A percentile compares a stretch with the other conserved stretches of the same genome.
Conservation (phyloP, 768 basidiomycete species). For the Favolaschia claudopus region DNA sequence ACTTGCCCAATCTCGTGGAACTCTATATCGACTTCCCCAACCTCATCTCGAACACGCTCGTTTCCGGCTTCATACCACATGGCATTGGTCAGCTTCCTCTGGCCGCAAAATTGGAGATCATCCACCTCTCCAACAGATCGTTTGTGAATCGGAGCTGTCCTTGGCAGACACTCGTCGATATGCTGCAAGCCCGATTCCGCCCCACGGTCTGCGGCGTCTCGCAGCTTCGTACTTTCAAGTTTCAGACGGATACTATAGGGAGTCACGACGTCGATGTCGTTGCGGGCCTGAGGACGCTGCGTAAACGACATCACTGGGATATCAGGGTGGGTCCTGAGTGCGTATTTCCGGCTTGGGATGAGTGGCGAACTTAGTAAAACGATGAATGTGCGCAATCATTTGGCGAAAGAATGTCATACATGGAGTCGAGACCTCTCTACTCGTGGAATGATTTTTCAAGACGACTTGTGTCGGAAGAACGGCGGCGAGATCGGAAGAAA, state of each 20-base stretch:
- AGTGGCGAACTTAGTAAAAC: no score
- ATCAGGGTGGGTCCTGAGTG: background rate
- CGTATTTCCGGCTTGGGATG: background rate
- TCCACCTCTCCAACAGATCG: constrained; percentile 19
- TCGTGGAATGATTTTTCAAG: no score
- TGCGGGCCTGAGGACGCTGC: background rate
- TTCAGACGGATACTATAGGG: background rate
- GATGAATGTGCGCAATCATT: no score
- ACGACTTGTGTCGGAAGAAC: no score
- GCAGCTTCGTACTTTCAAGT: background rate
- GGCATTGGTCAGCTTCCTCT: no score
- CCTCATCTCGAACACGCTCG: background rate
- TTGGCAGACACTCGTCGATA: constrained; percentile 7
- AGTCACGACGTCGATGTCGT: background rate
- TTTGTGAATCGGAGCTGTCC: background rate
- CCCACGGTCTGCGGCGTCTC: background rate
- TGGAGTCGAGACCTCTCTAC: no score
- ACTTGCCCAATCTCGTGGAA: constrained; percentile 3
- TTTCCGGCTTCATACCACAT: background rate
- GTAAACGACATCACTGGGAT: background rate
- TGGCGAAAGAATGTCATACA: no score
- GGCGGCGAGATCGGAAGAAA: no score
- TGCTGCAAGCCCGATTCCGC: constrained; percentile 5
- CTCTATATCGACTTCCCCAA: background rate
- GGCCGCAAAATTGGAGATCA: constrained; percentile 15